phyloP scores from a whole-genome alignment of 2,329 filamentous ascomycete genomes.

The Fusarium burgessii region DNA sequence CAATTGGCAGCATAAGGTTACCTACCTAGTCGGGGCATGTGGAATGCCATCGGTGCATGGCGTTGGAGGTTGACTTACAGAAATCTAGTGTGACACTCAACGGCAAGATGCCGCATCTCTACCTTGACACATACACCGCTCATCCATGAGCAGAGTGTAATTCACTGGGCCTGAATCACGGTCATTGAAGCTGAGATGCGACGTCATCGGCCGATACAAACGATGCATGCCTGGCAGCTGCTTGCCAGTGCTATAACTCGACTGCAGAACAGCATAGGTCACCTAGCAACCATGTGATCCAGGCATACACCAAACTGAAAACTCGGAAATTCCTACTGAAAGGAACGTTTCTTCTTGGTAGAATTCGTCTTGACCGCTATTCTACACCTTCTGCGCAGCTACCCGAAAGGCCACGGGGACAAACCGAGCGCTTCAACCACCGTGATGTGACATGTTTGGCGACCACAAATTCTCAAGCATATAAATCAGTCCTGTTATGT shows the following conservation, averaged over 20 bases:
- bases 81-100: conserved; percentile 3
- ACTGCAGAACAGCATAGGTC: background rate
- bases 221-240: background rate
- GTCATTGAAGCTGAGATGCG: background rate
- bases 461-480: background rate
- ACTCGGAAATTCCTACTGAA: background rate
- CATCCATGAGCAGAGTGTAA: background rate
- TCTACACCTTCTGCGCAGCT: conserved; percentile 17
- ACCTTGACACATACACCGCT: background rate
- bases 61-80: background rate
- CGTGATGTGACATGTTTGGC: conserved; percentile 3
- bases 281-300: background rate
- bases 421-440: conserved; percentile 13
- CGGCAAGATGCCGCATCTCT: background rate
- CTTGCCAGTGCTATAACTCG: conserved; percentile 18
- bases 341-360: background rate
- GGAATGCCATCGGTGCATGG: background rate
- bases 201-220: background rate
- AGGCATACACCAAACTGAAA: background rate
- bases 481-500: background rate
- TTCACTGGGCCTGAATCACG: background rate
- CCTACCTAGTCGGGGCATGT: fast-evolving
- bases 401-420: conserved; percentile 23
- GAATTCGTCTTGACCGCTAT: conserved; percentile 8
- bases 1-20: fast-evolving